Evolutionary conservation across 148 eudicot species (phyloP).

Genomic region (Pharnaceum exiguum): DNA sequence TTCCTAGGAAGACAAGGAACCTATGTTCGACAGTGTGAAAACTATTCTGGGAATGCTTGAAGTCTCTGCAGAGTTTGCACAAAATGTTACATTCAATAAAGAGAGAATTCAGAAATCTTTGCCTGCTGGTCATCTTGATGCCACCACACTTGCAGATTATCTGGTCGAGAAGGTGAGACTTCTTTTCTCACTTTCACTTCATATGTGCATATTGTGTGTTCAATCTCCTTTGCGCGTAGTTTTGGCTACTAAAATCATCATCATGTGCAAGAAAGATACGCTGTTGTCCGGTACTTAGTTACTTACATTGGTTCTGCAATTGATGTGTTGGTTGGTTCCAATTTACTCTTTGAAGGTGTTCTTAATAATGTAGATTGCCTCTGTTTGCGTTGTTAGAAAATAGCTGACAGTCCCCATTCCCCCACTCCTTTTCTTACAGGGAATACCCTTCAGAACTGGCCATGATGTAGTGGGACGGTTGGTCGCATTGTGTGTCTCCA

Average conservation of each 20-base stretch:
- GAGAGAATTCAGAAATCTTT: conserved; percentile 70
- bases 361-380: not conserved
- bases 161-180: conserved; percentile 84
- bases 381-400: not conserved
- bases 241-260: too few relatives aligned
- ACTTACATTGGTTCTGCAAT: too few relatives aligned
- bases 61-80: conserved; percentile 90
- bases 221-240: too few relatives aligned
- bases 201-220: not conserved
- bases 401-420: not conserved
- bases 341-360: not conserved
- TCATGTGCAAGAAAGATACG: too few relatives aligned
- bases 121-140: conserved; percentile 99
- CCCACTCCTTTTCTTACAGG: conserved; percentile 37
- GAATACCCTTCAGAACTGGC: conserved; percentile 90
- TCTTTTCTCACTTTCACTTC: not conserved
- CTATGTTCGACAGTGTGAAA: conserved; percentile 88
- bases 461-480: conserved; percentile 92
- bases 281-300: too few relatives aligned
- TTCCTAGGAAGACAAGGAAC: conserved; percentile 93
- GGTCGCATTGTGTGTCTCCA: conserved; percentile 73
- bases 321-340: too few relatives aligned
- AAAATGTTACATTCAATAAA: conserved; percentile 68
- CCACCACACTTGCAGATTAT: conserved; percentile 98
- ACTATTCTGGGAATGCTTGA: conserved; percentile 89